phyloP scores from a whole-genome alignment of 176 grass and related monocot genomes.

The Typha latifolia region DNA sequence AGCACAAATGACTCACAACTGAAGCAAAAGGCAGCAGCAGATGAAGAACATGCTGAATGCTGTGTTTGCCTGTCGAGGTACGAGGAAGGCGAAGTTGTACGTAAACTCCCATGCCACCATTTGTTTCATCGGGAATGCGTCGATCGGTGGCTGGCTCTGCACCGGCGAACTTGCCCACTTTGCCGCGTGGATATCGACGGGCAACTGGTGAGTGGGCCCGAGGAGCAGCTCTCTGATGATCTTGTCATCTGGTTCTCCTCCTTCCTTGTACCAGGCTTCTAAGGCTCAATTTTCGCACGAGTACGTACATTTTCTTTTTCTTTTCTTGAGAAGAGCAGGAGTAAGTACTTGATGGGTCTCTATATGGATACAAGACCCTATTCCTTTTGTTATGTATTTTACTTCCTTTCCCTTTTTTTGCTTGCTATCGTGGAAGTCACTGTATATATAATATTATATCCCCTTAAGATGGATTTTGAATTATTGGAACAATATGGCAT shows the following conservation, averaged over 20 bases:
- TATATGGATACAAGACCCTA: no score
- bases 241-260: conserved; percentile 65
- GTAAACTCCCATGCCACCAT: conserved; percentile 51
- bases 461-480: no score
- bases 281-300: no score
- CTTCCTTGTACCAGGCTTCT: conserved; percentile 70
- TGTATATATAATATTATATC: no score
- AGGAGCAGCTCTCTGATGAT: conserved; percentile 36
- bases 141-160: conserved; percentile 41
- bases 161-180: conserved; percentile 61
- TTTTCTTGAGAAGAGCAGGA: no score
- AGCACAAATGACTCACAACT: not conserved
- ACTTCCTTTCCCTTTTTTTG: no score
- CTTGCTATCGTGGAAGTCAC: no score
- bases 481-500: no score
- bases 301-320: no score
- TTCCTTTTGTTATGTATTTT: no score
- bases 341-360: no score
- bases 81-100: conserved; percentile 24
- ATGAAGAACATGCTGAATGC: conserved; percentile 28
- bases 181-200: conserved; percentile 46
- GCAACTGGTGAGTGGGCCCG: conserved; percentile 6
- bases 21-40: conserved; percentile 10
- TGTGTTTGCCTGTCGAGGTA: conserved; percentile 50
- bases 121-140: conserved; percentile 62